Conservation (phyloP, 176 grass and related monocot genomes). For the Carex scoparia region DNA sequence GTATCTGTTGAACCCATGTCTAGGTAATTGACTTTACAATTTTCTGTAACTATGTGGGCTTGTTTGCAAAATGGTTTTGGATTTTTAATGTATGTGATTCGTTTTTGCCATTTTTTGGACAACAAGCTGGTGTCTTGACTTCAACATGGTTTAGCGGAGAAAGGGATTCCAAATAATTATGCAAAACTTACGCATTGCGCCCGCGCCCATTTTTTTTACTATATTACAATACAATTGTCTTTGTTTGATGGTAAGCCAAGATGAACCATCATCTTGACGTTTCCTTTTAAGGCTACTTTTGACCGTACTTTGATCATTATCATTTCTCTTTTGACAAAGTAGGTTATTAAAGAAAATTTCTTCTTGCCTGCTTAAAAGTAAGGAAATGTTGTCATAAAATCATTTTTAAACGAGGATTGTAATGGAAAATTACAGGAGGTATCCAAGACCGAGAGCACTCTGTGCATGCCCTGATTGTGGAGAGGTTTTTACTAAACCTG, state of each 20-base stretch:
- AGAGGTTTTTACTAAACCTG: constrained; percentile 81
- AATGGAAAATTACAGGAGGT: constrained; percentile 45
- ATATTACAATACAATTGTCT: neutral
- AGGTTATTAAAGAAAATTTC: neutral
- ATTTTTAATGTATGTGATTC: neutral
- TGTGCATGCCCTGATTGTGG: constrained; percentile 66
- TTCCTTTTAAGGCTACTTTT: neutral
- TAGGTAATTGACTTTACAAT: constrained; percentile 32
- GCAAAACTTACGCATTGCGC: neutral
- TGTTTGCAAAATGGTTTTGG: neutral
- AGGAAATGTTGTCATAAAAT: neutral
- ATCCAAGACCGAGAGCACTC: constrained; percentile 61
- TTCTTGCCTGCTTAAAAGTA: neutral
- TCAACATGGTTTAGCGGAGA: neutral
- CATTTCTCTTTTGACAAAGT: constrained; percentile 22
- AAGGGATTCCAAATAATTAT: neutral
- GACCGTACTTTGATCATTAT: neutral
- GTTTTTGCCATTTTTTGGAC: neutral
- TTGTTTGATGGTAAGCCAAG: neutral
- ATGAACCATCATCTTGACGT: constrained; percentile 3
- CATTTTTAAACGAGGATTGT: neutral
- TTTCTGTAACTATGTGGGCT: neutral
- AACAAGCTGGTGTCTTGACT: neutral
- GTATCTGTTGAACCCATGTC: constrained; percentile 71
- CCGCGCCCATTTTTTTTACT: neutral